Conservation (phyloP, 164 flowering plant species). For the Stephania cephalantha region DNA sequence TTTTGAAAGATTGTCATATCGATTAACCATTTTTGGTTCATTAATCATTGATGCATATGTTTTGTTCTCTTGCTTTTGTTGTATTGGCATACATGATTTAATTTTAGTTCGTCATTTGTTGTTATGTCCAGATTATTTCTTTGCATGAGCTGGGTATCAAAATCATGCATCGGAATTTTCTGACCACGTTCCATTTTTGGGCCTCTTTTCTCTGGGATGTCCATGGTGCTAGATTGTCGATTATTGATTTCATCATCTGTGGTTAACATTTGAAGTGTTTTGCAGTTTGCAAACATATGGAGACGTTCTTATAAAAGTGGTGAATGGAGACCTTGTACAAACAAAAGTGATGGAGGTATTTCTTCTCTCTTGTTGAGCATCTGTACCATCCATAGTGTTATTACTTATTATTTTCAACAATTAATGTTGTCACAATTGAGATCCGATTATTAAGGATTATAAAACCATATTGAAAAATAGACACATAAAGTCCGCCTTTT, state of each 20-base stretch:
- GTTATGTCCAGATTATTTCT: background rate
- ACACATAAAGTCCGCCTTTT: background rate
- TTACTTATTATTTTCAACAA: background rate
- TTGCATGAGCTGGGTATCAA: background rate
- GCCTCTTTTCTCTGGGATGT: background rate
- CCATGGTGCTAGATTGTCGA: background rate
- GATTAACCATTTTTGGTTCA: background rate
- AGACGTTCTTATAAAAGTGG: constrained; percentile 64
- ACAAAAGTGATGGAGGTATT: constrained; percentile 65
- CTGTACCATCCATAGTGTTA: background rate
- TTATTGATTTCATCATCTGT: background rate
- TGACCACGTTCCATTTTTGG: background rate
- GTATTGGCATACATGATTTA: background rate
- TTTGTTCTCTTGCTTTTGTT: background rate
- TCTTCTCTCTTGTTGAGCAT: background rate
- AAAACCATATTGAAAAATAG: background rate
- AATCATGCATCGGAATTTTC: background rate
- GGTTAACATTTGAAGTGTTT: constrained; percentile 18
- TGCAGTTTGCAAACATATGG: constrained; percentile 82
- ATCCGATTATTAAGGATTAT: background rate
- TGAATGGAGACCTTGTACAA: constrained; percentile 73
- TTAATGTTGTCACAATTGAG: background rate
- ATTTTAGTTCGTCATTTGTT: background rate
- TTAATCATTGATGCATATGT: background rate
- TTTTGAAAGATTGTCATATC: background rate